Evolutionary conservation across 1,139 yeast species (phyloP).

Genomic region (Kodamaea derodonti): DNA sequence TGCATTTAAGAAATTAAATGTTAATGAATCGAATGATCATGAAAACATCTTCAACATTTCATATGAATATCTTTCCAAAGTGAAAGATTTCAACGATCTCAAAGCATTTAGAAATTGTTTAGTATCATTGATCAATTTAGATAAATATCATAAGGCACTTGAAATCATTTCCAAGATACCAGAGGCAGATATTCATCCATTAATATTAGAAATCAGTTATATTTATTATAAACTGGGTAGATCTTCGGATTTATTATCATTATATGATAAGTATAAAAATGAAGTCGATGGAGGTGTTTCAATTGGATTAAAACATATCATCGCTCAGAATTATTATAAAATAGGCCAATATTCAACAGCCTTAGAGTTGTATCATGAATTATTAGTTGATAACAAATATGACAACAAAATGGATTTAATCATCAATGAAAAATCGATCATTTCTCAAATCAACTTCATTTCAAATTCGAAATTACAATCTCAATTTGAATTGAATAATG

Average conservation of each 20-base stretch:
- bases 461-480: conserved; percentile 8
- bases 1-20: conserved; percentile 41
- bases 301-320: conserved; percentile 61
- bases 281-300: conserved; percentile 13
- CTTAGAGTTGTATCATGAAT: conserved; percentile 47
- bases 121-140: conserved; percentile 70
- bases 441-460: conserved; percentile 45
- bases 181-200: conserved; percentile 27
- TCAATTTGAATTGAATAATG: conserved; percentile 9
- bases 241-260: conserved; percentile 35
- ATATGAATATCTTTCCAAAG: conserved; percentile 40
- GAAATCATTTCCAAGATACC: conserved; percentile 43
- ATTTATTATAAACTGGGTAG: conserved; percentile 64
- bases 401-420: conserved; percentile 53
- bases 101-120: conserved; percentile 59
- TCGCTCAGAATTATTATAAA: conserved; percentile 79
- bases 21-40: conserved; percentile 30
- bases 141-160: conserved; percentile 57
- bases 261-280: conserved; percentile 26
- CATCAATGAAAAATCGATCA: conserved; percentile 67
- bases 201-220: conserved; percentile 62
- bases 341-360: conserved; percentile 58
- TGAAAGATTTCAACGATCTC: conserved; percentile 42
- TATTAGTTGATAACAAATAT: conserved; percentile 34
- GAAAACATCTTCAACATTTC: conserved; percentile 39